Percentiles rank a stretch among this genome's conserved stretches.
These are phyloP conservation scores for Fusarium sp. DNA, from an alignment of 2,329 filamentous ascomycete species.

Conservation along the genomic window DNA sequence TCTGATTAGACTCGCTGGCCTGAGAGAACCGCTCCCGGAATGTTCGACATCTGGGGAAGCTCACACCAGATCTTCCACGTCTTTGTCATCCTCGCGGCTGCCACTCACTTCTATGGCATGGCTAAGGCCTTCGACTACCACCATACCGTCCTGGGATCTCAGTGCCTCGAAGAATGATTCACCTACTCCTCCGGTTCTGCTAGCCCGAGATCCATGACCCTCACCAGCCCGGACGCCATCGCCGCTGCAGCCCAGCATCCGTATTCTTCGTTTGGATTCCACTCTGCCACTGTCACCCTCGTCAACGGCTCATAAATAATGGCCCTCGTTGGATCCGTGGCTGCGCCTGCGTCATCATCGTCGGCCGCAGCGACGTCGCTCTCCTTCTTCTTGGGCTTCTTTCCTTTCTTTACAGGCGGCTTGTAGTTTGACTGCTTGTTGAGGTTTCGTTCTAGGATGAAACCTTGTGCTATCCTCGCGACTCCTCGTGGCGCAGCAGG, in stretches of 20 bases:
- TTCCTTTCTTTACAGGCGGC: slow-evolving; percentile 52
- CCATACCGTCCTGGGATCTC: slow-evolving; percentile 70
- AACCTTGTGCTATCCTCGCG: slow-evolving; percentile 65
- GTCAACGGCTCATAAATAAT: slow-evolving; percentile 73
- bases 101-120: slow-evolving; percentile 84
- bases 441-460: slow-evolving; percentile 62
- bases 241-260: slow-evolving; percentile 76
- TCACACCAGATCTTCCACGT: slow-evolving; percentile 98
- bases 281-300: slow-evolving; percentile 71
- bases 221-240: slow-evolving; percentile 74
- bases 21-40: slow-evolving; percentile 81
- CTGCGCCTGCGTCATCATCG: slow-evolving; percentile 49
- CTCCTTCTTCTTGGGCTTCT: slow-evolving; percentile 53
- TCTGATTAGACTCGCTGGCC: slow-evolving; percentile 77
- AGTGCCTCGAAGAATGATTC: slow-evolving; percentile 54
- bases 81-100: slow-evolving; percentile 85
- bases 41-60: slow-evolving; percentile 90
- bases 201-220: slow-evolving; percentile 74
- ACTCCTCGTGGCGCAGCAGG: slow-evolving; percentile 56
- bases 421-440: slow-evolving; percentile 58
- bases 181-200: slow-evolving; percentile 46
- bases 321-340: slow-evolving; percentile 56
- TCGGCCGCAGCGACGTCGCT: slow-evolving; percentile 47
- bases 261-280: slow-evolving; percentile 76
- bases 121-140: slow-evolving; percentile 88